These are phyloP conservation scores for Funneliformis geosporum DNA, from an alignment of 192 early-diverging fungal species.

Conservation along the genomic window DNA sequence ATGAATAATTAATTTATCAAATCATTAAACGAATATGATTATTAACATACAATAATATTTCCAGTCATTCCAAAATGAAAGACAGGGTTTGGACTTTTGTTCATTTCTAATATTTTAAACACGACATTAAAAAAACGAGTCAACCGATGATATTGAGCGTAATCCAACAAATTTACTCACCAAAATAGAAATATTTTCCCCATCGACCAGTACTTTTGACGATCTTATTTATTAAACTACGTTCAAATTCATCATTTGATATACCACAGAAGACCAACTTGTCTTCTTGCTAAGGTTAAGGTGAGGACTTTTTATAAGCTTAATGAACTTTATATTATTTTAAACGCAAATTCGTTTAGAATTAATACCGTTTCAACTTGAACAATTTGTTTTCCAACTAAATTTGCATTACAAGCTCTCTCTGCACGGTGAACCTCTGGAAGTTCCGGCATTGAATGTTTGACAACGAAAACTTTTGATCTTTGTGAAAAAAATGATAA, in stretches of 20 bases:
- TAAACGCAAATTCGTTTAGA: background rate
- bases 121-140: background rate
- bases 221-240: conserved; percentile 44
- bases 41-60: conserved; percentile 40
- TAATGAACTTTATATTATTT: background rate
- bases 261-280: conserved; percentile 49
- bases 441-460: conserved; percentile 65
- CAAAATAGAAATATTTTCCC: conserved; percentile 74
- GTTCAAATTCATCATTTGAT: conserved; percentile 38
- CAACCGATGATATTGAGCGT: background rate
- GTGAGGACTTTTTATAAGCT: too few relatives aligned
- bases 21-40: conserved; percentile 7
- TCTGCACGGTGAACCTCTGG: conserved; percentile 74
- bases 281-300: conserved; percentile 9
- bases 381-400: conserved; percentile 53
- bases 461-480: too few relatives aligned
- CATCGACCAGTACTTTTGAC: conserved; percentile 66
- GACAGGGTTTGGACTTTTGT: conserved; percentile 49
- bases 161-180: conserved; percentile 28
- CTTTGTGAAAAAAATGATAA: too few relatives aligned
- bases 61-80: conserved; percentile 81
- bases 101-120: conserved; percentile 39
- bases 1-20: conserved; percentile 13
- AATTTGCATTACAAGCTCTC: conserved; percentile 51
- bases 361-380: conserved; percentile 44